phyloP scores from a whole-genome alignment of 2,329 filamentous ascomycete species.

The Pseudophaeomoniella oleicola region DNA sequence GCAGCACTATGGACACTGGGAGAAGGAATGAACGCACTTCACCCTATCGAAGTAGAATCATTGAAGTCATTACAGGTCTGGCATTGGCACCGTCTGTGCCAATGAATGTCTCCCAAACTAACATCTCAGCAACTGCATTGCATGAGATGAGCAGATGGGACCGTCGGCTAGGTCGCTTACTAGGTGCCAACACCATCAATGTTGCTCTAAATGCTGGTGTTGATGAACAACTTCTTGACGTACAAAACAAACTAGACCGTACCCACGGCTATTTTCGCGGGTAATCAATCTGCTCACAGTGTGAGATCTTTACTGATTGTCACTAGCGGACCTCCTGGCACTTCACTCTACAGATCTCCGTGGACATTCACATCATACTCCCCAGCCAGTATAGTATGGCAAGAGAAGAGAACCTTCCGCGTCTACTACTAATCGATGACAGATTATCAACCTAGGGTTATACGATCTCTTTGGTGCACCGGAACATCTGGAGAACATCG shows the following conservation, averaged over 20 bases:
- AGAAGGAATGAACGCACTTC: too few species aligned
- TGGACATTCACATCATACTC: slow-evolving; percentile 21
- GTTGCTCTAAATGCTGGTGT: neutral
- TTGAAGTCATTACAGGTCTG: too few species aligned
- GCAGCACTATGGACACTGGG: too few species aligned
- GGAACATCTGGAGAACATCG: slow-evolving; percentile 16
- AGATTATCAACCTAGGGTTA: slow-evolving; percentile 16
- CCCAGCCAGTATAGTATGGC: slow-evolving; percentile 20
- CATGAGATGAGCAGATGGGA: neutral
- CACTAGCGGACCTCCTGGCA: slow-evolving; percentile 12
- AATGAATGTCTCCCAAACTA: too few species aligned
- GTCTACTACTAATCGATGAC: neutral
- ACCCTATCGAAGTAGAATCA: too few species aligned
- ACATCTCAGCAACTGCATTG: too few species aligned
- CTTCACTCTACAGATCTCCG: slow-evolving; percentile 16
- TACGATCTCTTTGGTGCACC: slow-evolving; percentile 17
- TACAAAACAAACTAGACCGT: neutral
- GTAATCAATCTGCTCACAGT: neutral
- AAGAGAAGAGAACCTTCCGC: neutral
- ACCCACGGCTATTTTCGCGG: too few species aligned
- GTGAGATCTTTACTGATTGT: neutral
- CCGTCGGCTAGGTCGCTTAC: neutral
- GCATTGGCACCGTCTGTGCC: too few species aligned
- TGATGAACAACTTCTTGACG: neutral
- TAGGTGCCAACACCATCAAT: neutral